phyloP scores from a whole-genome alignment of 768 basidiomycete genomes.

The Arthromyces matolae region DNA sequence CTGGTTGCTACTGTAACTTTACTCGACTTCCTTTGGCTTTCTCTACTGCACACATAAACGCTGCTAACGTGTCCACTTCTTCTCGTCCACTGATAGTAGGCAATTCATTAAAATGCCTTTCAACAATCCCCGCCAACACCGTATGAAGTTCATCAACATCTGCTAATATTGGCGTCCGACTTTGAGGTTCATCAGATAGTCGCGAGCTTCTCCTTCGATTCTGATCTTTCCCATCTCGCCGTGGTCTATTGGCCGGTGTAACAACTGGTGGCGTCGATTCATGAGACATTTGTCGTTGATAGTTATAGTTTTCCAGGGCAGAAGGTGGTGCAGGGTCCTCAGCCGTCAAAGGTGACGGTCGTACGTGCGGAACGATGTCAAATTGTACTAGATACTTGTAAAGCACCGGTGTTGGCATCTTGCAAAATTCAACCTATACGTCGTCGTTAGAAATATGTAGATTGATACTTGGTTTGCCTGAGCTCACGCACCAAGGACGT shows the following conservation, averaged over 20 bases:
- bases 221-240: conserved; percentile 62
- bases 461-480: too few species aligned
- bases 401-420: conserved; percentile 60
- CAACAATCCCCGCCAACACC: conserved; percentile 65
- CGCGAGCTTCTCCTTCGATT: conserved; percentile 68
- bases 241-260: conserved; percentile 69
- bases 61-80: conserved; percentile 79
- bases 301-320: conserved; percentile 52
- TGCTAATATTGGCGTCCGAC: conserved; percentile 61
- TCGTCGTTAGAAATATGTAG: too few species aligned
- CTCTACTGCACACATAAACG: conserved; percentile 76
- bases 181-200: conserved; percentile 52
- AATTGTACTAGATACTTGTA: conserved; percentile 72
- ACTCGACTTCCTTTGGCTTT: conserved; percentile 41
- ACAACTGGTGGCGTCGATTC: conserved; percentile 48
- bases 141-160: conserved; percentile 67
- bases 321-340: conserved; percentile 71
- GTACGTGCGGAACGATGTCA: conserved; percentile 66
- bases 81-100: conserved; percentile 48
- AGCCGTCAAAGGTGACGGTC: conserved; percentile 63
- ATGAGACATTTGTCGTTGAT: conserved; percentile 40
- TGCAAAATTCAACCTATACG: conserved; percentile 81
- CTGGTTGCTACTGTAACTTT: conserved; percentile 14
- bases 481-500: conserved; percentile 39
- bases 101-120: conserved; percentile 68